These are phyloP conservation scores for Ustilago esculenta DNA, from an alignment of 1,284 basidiomycete species.

Conservation along the genomic window DNA sequence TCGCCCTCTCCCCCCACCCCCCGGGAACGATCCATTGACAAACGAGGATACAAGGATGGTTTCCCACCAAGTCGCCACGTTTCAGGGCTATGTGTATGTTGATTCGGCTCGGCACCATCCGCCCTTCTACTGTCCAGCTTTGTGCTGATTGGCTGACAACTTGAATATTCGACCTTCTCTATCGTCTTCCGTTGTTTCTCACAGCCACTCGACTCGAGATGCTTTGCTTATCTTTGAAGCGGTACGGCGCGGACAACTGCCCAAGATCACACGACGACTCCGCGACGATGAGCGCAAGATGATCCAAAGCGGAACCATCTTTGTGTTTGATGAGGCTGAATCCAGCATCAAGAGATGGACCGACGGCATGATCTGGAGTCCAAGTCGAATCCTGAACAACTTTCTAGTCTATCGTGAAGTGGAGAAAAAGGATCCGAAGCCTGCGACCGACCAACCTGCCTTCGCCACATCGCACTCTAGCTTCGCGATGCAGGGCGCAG, in stretches of 20 bases:
- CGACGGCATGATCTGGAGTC: slow-evolving; percentile 93
- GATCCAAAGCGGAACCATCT: slow-evolving; percentile 92
- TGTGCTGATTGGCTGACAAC: no score
- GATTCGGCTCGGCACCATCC: neutral
- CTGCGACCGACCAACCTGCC: slow-evolving; percentile 27
- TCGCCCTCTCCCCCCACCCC: no score
- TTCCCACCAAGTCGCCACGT: slow-evolving; percentile 22
- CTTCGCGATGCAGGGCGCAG: slow-evolving; percentile 15
- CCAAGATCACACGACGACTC: slow-evolving; percentile 89
- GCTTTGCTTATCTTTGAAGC: slow-evolving; percentile 95
- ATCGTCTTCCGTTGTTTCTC: neutral
- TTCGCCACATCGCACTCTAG: slow-evolving; percentile 25
- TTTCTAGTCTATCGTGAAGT: slow-evolving; percentile 74
- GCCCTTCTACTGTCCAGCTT: no score
- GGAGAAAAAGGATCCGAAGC: slow-evolving; percentile 52
- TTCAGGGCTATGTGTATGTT: slow-evolving; percentile 25
- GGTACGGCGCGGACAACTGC: slow-evolving; percentile 85
- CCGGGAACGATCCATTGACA: neutral
- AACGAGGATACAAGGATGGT: slow-evolving; percentile 12
- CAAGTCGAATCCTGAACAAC: slow-evolving; percentile 88
- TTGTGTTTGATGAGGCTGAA: slow-evolving; percentile 97
- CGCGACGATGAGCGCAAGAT: slow-evolving; percentile 88
- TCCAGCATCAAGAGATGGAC: slow-evolving; percentile 99
- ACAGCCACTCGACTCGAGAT: slow-evolving; percentile 92
- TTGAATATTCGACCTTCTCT: no score